Percentiles rank a stretch among this genome's conserved stretches.
Conservation (phyloP, 495 filamentous ascomycete genomes). For the Aspergillus wentii region DNA sequence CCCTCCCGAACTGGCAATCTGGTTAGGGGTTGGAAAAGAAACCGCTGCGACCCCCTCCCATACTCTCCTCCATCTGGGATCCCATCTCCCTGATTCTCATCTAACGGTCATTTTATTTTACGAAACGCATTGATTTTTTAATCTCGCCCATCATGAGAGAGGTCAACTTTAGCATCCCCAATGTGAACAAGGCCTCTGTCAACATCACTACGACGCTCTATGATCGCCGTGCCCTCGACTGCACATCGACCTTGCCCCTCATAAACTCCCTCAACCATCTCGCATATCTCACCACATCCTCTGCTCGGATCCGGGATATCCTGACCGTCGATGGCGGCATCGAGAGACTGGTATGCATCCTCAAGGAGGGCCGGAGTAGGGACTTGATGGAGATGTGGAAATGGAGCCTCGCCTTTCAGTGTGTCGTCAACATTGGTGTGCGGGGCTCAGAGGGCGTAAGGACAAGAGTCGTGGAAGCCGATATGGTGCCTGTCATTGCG, state of each 20-base stretch:
- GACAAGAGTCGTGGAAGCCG: conserved; percentile 93
- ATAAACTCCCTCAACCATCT: conserved; percentile 99
- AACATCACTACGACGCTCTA: conserved; percentile 98
- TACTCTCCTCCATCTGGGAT: too few relatives aligned
- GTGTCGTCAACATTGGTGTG: conserved; percentile 97
- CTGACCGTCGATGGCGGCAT: conserved; percentile 97
- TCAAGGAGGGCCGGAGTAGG: conserved; percentile 92
- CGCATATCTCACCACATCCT: conserved; percentile 97
- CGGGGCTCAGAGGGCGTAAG: conserved; percentile 89
- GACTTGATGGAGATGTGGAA: conserved; percentile 99
- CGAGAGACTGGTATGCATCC: conserved; percentile 91
- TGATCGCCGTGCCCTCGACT: conserved; percentile 93
- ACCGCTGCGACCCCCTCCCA: too few relatives aligned
- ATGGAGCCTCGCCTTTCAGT: conserved; percentile 98
- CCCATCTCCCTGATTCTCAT: not conserved
- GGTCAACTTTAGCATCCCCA: conserved; percentile 99
- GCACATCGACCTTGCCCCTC: conserved; percentile 92
- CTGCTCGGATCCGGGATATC: conserved; percentile 93
- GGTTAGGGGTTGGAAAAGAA: conserved; percentile 14
- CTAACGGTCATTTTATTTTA: not conserved
- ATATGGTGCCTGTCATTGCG: conserved; percentile 98
- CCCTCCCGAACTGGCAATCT: too few relatives aligned
- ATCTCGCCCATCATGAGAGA: conserved; percentile 72
- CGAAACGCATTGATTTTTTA: not conserved
- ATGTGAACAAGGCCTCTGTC: conserved; percentile 99